Base-by-base conservation (phyloP, 257 asterid genomes). In the Lavandula angustifolia region DNA sequence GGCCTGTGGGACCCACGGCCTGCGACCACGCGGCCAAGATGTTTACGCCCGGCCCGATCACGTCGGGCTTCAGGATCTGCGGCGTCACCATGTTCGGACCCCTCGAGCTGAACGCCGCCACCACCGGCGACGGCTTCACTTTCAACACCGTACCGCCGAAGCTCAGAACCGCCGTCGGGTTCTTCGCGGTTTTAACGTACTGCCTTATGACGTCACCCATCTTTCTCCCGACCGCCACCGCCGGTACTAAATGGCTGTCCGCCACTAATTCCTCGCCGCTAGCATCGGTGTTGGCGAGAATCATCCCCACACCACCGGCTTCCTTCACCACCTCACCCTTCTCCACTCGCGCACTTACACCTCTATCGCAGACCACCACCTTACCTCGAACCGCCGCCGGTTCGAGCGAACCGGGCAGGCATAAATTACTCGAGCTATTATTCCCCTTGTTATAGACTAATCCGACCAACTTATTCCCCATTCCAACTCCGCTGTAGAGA, bases 111-210 rank as follows among this genome's bases (percentile, higher is more conserved):
- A 84, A 84, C 34, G 87, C 87, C 52, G 90, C 90, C 66, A 81
- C 87, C 70, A 81, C 85, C 31, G 90, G 90, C 29, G 90, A 84
- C 53, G 90, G 90, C 76, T 84, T 79, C 68, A 84, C 85, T 33
- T 78, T 75, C 84, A 81, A 67, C 67, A 78, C 80, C 58, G 90
- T 84, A 31, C 90, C 90, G 0, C 77, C 80, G 52, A 84, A 81
- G 55, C 79, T 68, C 77, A 84, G 33, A 7, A 62, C 67, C n/a
- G 85, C 83, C 10, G 63, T 67, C 1, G 90, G 83, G 5, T 62
- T 77, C 62, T 63, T 54, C 2, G 40, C 76, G 9, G 76, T 68
- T 66, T 56, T 75, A 51, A 63, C 72, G 66, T 81, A 84, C 55
- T 63, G 70, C 73, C 82, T 61, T 9, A 84, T 73, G 53, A 63